Evolutionary conservation across 495 filamentous ascomycete genomes (phyloP), one percentile per base, ranked within the genome.

Genomic region (Astrothelium macrocarpum): DNA sequence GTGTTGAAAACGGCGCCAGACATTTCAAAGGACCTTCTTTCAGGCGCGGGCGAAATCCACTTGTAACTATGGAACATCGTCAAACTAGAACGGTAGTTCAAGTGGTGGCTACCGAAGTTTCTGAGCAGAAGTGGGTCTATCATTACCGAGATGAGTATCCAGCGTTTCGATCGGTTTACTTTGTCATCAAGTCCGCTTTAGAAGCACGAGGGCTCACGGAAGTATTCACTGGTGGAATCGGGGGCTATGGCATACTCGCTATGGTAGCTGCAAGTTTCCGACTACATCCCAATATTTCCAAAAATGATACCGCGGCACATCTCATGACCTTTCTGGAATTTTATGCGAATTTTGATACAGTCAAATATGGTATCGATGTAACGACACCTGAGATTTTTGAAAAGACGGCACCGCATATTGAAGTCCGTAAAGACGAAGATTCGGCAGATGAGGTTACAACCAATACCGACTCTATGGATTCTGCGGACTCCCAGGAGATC

Each of bases 321-420:
- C 70, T 85, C 2, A 72, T 83, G n/a, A 69, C 70, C n/a, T 68
- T 86, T 36, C 69, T 88, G 0, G 64, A 77, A 1, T 79, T 82
- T 39, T 86, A 81, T 65, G 65, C 65, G 14, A 67, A 72, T 1
- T 67, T 81, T 42, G 73, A 85, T 65, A 76, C 81, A 18, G 66
- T 66, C 28, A 72, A 70, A 3, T 64, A 72, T 9, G 84, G 82
- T 1, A 67, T 86, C 31, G 49, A 56, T 16, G 2, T 29, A 9
- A 29, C 25, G 49, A 56, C 49, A 0, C 49, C 49, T 20, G 25
- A 56, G 20, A 56, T 56, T 28, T 60, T 60, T 45, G 25, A 20
- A 28, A 60, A 65, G 26, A 53, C 18, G 14, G 12, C 4, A 9
- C 49, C 49, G n/a, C 10, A 5, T 10, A 3, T 25, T 10, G 23